These are phyloP conservation scores for Dictyostelium gargantuum DNA, from an alignment of 208 protist species.

Conservation along the genomic window DNA sequence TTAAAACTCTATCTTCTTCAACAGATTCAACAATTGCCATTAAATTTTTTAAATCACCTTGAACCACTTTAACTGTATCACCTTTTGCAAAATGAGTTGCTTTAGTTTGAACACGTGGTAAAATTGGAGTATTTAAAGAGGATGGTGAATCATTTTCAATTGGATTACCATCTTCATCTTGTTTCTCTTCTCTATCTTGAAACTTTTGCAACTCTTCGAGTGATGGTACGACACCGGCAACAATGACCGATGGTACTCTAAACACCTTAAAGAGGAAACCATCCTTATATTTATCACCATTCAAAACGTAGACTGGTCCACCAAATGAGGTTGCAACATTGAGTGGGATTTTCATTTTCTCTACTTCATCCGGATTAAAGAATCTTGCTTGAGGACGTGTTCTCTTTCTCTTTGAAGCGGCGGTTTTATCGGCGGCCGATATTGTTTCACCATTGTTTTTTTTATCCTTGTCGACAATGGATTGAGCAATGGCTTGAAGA, in stretches of 20 bases:
- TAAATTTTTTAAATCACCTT: slow-evolving; percentile 80
- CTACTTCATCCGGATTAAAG: slow-evolving; percentile 36
- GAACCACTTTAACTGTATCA: slow-evolving; percentile 79
- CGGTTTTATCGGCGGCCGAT: background rate
- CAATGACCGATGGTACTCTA: slow-evolving; percentile 39
- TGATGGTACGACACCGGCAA: slow-evolving; percentile 68
- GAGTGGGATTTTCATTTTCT: background rate
- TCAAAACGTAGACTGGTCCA: slow-evolving; percentile 21
- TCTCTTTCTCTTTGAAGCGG: background rate
- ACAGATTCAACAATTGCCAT: slow-evolving; percentile 74
- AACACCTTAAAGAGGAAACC: slow-evolving; percentile 78
- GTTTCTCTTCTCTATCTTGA: background rate
- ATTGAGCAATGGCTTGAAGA: background rate
- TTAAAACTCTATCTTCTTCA: slow-evolving; percentile 58
- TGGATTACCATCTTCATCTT: background rate
- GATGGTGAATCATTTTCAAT: background rate
- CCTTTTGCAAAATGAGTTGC: slow-evolving; percentile 70
- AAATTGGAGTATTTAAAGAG: background rate
- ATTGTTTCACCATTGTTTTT: background rate
- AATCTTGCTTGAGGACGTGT: slow-evolving; percentile 36
- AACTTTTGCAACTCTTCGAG: slow-evolving; percentile 80
- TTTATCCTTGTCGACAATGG: background rate
- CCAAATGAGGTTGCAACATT: background rate
- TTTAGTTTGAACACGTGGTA: background rate
- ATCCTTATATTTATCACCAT: slow-evolving; percentile 70